phyloP scores from a whole-genome alignment of 805 yeast species.

The Scheffersomyces lignosus region DNA sequence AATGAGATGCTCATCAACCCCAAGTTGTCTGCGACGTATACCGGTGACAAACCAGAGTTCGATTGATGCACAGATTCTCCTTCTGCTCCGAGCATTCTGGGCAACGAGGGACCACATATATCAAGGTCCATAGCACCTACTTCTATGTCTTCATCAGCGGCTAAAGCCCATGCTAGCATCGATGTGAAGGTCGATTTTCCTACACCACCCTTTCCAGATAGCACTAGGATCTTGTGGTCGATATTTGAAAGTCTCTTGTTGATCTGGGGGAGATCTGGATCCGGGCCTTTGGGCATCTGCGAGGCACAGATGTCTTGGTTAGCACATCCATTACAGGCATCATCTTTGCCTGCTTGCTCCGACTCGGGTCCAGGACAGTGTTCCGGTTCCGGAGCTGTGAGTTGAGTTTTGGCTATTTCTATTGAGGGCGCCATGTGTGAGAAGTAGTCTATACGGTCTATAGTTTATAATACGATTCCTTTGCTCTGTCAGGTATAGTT shows the following conservation, averaged over 20 bases:
- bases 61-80: conserved; percentile 87
- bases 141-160: conserved; percentile 74
- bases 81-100: conserved; percentile 89
- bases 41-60: conserved; percentile 94
- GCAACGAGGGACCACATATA: conserved; percentile 96
- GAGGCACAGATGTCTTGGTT: conserved; percentile 88
- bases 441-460: neutral
- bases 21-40: conserved; percentile 89
- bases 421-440: conserved; percentile 24
- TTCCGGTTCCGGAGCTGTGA: conserved; percentile 81
- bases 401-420: conserved; percentile 15
- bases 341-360: conserved; percentile 89
- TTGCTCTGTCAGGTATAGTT: no score
- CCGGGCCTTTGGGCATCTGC: conserved; percentile 85
- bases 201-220: conserved; percentile 92
- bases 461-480: neutral
- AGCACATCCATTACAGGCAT: conserved; percentile 94
- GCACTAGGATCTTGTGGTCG: conserved; percentile 75
- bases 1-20: conserved; percentile 95
- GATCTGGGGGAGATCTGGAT: conserved; percentile 83
- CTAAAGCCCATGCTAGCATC: conserved; percentile 95
- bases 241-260: conserved; percentile 62
- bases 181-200: conserved; percentile 96
- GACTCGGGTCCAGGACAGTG: conserved; percentile 99
- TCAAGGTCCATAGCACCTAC: conserved; percentile 97